Evolutionary conservation across 441 rosid genomes (phyloP).

Genomic region (Biscutella laevigata): DNA sequence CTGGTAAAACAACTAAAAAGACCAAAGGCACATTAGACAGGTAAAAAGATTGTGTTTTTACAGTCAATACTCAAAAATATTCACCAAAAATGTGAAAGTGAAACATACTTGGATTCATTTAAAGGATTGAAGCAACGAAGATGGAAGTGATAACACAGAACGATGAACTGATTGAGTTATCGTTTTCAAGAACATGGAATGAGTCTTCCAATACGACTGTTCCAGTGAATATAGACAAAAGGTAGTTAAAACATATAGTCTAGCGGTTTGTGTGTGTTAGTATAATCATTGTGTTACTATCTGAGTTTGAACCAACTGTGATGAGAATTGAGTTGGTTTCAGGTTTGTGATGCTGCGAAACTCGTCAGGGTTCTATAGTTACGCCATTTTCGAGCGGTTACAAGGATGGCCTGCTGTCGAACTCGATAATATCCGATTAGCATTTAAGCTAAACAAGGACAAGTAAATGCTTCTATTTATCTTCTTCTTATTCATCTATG

Average conservation of each 20-base stretch:
- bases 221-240: slow-evolving; percentile 79
- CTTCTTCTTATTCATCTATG: neutral
- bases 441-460: slow-evolving; percentile 24
- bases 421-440: slow-evolving; percentile 26
- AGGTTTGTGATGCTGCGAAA: slow-evolving; percentile 25
- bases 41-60: slow-evolving; percentile 7
- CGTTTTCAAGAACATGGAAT: slow-evolving; percentile 69
- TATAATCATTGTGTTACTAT: no score
- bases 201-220: slow-evolving; percentile 38
- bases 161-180: slow-evolving; percentile 63
- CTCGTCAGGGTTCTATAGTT: slow-evolving; percentile 27
- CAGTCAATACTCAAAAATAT: neutral
- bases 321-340: neutral
- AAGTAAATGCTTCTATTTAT: neutral
- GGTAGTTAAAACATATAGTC: slow-evolving; percentile 25
- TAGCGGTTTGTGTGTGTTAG: neutral
- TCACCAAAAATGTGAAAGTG: neutral
- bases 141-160: slow-evolving; percentile 46
- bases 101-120: slow-evolving; percentile 1
- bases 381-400: slow-evolving; percentile 29
- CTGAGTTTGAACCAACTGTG: neutral
- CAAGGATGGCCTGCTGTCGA: slow-evolving; percentile 28
- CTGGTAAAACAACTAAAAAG: slow-evolving; percentile 23
- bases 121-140: slow-evolving; percentile 61
- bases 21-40: slow-evolving; percentile 30